These are phyloP conservation scores for Cubamyces sp. DNA, from an alignment of 768 basidiomycete genomes.

Conservation along the genomic window DNA sequence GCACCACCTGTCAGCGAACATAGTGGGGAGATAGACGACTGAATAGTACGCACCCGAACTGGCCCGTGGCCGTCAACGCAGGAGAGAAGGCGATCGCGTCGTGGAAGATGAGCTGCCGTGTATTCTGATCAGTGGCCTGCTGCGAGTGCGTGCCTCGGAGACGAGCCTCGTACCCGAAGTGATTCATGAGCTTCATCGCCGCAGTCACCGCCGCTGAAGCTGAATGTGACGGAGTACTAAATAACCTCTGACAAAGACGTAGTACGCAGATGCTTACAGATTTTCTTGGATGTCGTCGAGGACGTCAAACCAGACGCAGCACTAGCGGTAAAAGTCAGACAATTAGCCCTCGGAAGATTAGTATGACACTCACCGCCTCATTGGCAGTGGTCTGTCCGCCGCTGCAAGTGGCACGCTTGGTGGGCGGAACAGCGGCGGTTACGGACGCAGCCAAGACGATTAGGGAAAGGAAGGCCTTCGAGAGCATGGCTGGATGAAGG, in stretches of 20 bases:
- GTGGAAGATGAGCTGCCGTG: constrained; percentile 33
- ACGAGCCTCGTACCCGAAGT: constrained; percentile 3
- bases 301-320: constrained; percentile 26
- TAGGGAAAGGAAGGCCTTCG: constrained; percentile 17
- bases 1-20: neutral
- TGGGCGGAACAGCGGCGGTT: constrained; percentile 10
- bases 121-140: neutral
- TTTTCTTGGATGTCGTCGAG: constrained; percentile 23
- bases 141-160: neutral
- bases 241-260: neutral
- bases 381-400: constrained; percentile 23
- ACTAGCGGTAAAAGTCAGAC: constrained; percentile 1
- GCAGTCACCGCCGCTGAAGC: constrained; percentile 22
- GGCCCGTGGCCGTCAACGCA: constrained; percentile 14
- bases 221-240: neutral
- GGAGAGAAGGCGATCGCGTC: constrained; percentile 31
- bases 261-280: constrained; percentile 2
- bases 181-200: constrained; percentile 23
- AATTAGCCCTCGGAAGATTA: neutral
- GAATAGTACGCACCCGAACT: constrained; percentile 14
- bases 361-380: constrained; percentile 14
- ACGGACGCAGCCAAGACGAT: constrained; percentile 16
- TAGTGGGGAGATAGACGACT: neutral
- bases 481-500: constrained; percentile 5
- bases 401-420: constrained; percentile 23